Evolutionary conservation across 164 flowering plant genomes (phyloP), one percentile per base, ranked within the genome.

Genomic region (Buxus sempervirens): DNA sequence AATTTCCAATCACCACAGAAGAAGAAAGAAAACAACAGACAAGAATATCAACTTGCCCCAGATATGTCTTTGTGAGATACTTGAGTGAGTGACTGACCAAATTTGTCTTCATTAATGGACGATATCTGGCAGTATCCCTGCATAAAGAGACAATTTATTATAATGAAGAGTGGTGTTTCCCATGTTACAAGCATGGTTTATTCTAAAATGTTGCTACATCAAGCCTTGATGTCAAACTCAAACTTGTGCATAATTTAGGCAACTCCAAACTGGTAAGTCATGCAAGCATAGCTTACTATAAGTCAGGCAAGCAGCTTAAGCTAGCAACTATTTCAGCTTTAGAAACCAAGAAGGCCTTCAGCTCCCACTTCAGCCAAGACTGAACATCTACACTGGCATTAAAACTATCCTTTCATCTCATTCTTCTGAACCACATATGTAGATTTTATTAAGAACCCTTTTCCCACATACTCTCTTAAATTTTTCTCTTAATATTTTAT

Each of bases 51-150:
- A 79, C 91, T 80, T 81, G 54, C 97, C 94, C 94, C 21, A 91
- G 78, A 83, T 84, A 89, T 64, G 82, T 79, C 70, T 72, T 58
- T 48, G 88, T 78, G 36, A 91, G 92, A 81, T 87, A 84, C 76
- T 87, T 87, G 60, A 87, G 92, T 0, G 94, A 86, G 77, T 87
- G 88, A 81, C 94, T 87, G 42, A 74, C 75, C 54, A 84, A 58
- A 74, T 87, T 91, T 61, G 94, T 87, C 75, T 87, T 89, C 88
- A 86, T 85, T 74, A 87, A 70, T 18, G 92, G 92, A 27, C 25
- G 85, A 66, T 89, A 89, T 64, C 76, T 80, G 68, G 92, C 88
- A 56, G 97, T 88, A 74, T 89, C 97, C 82, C 94, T 89, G 81
- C 66, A 72, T 25, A 16, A 41, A 69, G 27, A 45, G 60, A 48